These are phyloP conservation scores for Cucumis sativus DNA, from an alignment of 306 rosid genomes.

Conservation along the genomic window DNA sequence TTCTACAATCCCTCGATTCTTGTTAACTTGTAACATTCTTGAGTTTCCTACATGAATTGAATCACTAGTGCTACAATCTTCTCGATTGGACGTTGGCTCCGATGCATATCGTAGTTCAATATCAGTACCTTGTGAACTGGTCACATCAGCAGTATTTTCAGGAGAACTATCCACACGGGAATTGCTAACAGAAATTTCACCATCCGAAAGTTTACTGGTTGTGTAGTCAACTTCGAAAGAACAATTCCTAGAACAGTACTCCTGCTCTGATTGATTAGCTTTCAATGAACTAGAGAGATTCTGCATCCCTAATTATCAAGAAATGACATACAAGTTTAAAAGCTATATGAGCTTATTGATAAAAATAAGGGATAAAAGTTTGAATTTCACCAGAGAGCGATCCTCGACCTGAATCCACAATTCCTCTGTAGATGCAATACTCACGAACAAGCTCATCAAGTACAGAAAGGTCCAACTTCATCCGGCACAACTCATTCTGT, in stretches of 20 bases:
- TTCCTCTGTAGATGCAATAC: slow-evolving; percentile 92
- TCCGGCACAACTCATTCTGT: slow-evolving; percentile 93
- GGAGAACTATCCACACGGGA: slow-evolving; percentile 53
- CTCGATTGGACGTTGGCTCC: slow-evolving; percentile 47
- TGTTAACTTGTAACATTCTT: slow-evolving; percentile 42
- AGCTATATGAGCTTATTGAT: not conserved
- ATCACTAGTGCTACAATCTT: slow-evolving; percentile 96
- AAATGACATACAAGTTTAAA: slow-evolving; percentile 13
- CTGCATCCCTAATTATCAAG: slow-evolving; percentile 35
- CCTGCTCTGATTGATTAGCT: slow-evolving; percentile 37
- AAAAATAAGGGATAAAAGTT: not conserved
- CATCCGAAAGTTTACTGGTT: slow-evolving; percentile 64
- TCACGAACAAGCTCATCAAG: slow-evolving; percentile 97
- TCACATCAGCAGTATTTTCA: slow-evolving; percentile 59
- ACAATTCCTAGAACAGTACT: slow-evolving; percentile 40
- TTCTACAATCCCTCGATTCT: slow-evolving; percentile 50
- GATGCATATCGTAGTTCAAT: slow-evolving; percentile 55
- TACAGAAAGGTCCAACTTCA: slow-evolving; percentile 63
- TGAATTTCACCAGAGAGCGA: slow-evolving; percentile 22
- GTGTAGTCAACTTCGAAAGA: slow-evolving; percentile 51
- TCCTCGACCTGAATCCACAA: slow-evolving; percentile 56
- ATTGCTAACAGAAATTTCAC: slow-evolving; percentile 62
- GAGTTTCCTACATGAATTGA: slow-evolving; percentile 45
- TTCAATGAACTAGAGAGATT: slow-evolving; percentile 34
- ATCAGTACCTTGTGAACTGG: slow-evolving; percentile 50